These are phyloP conservation scores for Salvia hispanica DNA, from an alignment of 257 asterid species.

Conservation along the genomic window DNA sequence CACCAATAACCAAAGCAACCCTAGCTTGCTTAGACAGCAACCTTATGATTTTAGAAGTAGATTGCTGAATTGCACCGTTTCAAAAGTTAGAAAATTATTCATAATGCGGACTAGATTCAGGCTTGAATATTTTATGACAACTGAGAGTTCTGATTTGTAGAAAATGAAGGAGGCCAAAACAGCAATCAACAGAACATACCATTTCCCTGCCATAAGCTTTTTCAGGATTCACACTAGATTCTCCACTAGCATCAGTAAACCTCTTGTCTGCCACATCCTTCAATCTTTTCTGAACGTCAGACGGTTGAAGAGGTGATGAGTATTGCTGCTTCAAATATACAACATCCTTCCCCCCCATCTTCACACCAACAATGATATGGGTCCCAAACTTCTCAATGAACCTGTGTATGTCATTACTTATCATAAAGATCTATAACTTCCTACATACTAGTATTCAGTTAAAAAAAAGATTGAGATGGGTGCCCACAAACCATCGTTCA, in stretches of 20 bases:
- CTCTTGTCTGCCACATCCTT: conserved; percentile 81
- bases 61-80: no score
- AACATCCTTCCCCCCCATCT: conserved; percentile 84
- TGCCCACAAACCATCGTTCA: no score
- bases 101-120: neutral
- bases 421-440: no score
- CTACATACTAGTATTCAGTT: conserved; percentile 3
- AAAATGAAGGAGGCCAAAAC: conserved; percentile 19
- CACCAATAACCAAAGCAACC: neutral
- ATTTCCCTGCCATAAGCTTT: conserved; percentile 42
- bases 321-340: conserved; percentile 70
- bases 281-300: conserved; percentile 62
- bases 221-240: conserved; percentile 40
- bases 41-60: neutral
- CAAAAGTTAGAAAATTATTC: no score
- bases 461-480: neutral
- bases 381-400: conserved; percentile 79
- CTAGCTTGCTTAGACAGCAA: conserved; percentile 2
- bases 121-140: neutral
- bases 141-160: neutral
- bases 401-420: conserved; percentile 33
- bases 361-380: conserved; percentile 79
- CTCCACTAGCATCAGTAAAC: conserved; percentile 53
- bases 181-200: conserved; percentile 42
- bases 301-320: conserved; percentile 61